phyloP scores from a whole-genome alignment of 768 basidiomycete species.

The Obba rivulosa region DNA sequence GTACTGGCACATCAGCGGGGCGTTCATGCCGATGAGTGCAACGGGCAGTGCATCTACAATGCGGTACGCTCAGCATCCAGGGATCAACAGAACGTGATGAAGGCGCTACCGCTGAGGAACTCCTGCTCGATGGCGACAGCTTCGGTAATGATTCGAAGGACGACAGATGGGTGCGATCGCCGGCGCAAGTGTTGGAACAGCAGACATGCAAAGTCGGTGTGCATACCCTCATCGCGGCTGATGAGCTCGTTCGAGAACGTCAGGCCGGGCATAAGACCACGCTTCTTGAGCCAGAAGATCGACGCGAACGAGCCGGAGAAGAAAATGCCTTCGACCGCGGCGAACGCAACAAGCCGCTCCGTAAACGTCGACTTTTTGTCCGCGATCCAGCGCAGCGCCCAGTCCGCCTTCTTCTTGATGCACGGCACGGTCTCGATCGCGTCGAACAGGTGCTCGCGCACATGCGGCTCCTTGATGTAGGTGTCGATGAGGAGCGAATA shows the following conservation, averaged over 20 bases:
- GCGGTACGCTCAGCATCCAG: background rate
- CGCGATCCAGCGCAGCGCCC: slow-evolving; percentile 91
- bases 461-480: slow-evolving; percentile 76
- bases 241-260: slow-evolving; percentile 98
- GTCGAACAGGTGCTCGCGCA: slow-evolving; percentile 82
- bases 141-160: slow-evolving; percentile 67
- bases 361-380: slow-evolving; percentile 78
- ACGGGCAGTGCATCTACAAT: slow-evolving; percentile 75
- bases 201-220: slow-evolving; percentile 93
- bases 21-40: slow-evolving; percentile 88
- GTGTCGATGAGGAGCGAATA: slow-evolving; percentile 95
- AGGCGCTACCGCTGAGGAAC: slow-evolving; percentile 66
- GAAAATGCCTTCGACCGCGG: slow-evolving; percentile 95
- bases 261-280: slow-evolving; percentile 94
- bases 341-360: slow-evolving; percentile 88
- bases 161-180: slow-evolving; percentile 75
- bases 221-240: slow-evolving; percentile 92
- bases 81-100: background rate
- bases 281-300: slow-evolving; percentile 97
- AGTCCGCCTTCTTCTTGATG: slow-evolving; percentile 88
- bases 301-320: slow-evolving; percentile 92
- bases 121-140: slow-evolving; percentile 86
- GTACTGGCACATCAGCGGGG: slow-evolving; percentile 83
- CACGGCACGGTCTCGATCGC: slow-evolving; percentile 94
- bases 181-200: slow-evolving; percentile 79